Percentiles rank a stretch among this genome's conserved stretches.
Evolutionary conservation across 495 filamentous ascomycete genomes (phyloP).

Genomic region (Saxophila tyrrhenica): DNA sequence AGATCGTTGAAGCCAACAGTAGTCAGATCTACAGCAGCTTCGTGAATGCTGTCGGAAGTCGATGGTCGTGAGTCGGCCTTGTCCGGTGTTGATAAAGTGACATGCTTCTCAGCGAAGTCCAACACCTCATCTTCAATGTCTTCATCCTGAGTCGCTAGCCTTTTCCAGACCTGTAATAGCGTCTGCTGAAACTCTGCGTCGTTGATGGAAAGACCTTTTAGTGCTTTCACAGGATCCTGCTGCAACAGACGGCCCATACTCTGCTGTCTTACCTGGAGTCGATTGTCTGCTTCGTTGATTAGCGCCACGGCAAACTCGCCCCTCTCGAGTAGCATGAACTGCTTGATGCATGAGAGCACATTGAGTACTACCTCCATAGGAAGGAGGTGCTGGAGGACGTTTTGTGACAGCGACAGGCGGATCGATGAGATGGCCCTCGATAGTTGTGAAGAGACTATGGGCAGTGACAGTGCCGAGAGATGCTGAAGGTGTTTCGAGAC

Average conservation of each 20-base stretch:
- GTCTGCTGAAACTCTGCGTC: constrained; percentile 74
- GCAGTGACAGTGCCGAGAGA: constrained; percentile 59
- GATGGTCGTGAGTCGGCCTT: constrained; percentile 8
- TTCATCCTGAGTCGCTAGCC: constrained; percentile 60
- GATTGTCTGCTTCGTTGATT: constrained; percentile 62
- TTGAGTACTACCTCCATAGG: constrained; percentile 66
- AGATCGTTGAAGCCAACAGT: constrained; percentile 58
- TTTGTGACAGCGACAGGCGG: constrained; percentile 67
- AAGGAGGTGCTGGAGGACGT: constrained; percentile 65
- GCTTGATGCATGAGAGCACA: constrained; percentile 61
- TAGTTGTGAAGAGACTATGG: constrained; percentile 58
- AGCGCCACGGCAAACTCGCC: constrained; percentile 86
- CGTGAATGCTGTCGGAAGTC: constrained; percentile 4
- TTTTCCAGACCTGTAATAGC: constrained; percentile 62
- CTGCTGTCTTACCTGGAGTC: constrained; percentile 41
- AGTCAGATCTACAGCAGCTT: neutral
- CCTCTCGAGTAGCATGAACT: constrained; percentile 76
- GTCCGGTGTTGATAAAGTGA: constrained; percentile 39
- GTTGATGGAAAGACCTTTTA: constrained; percentile 57
- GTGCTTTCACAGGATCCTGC: constrained; percentile 25
- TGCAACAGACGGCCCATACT: constrained; percentile 19
- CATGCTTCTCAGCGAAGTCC: constrained; percentile 65
- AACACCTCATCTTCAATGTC: constrained; percentile 63
- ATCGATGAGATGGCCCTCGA: constrained; percentile 63
- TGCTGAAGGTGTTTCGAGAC: constrained; percentile 60